Evolutionary conservation across 2,329 filamentous ascomycete genomes (phyloP), one percentile per base, ranked within the genome.

Genomic region (Xylogone sp.): DNA sequence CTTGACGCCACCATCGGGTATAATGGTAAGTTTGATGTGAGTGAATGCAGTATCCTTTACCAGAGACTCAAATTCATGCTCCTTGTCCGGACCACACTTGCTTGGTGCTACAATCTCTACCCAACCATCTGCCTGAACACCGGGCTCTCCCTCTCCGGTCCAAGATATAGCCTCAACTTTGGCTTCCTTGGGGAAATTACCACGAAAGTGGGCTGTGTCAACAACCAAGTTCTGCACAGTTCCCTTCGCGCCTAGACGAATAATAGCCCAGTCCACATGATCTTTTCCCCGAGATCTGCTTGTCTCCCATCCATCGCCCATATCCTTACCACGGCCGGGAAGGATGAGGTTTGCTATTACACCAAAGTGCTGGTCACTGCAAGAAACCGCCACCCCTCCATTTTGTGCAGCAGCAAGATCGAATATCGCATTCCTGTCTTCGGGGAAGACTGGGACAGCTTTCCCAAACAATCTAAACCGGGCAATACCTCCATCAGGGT

Each of bases 1-100:
- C 82, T 96, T 96, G 2, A 97, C 88, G 21, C 93, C 92, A 29
- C 93, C 92, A 69, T 97, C 92, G 0, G 93, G 93, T 60, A 96
- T 90, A 67, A 97, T 94, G 7, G 64, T 50, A 42, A 97, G 75
- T 78, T 96, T 97, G 20, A 92, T 84, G 71, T 94, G 91, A 12
- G 87, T 90, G 63, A 90, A 88, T 2, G 75, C 72, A 65, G 75
- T 77, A 34, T 82, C 81, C 59, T 77, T 73, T 18, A 82, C 73
- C 52, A 75, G 62, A 49, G 74, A 78, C 27, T 70, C 72, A 65
- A 87, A 88, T 56, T 80, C 77, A 66, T 90, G 87, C 71, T 91
- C 87, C 61, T 76, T 74, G 66, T 93, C 88, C 18, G 88, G 84
- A 1, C 84, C 83, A 53, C 83, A 86, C 70, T 84, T 86, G 71